phyloP scores from a whole-genome alignment of 2,329 filamentous ascomycete genomes.

The Fusarium secorum region DNA sequence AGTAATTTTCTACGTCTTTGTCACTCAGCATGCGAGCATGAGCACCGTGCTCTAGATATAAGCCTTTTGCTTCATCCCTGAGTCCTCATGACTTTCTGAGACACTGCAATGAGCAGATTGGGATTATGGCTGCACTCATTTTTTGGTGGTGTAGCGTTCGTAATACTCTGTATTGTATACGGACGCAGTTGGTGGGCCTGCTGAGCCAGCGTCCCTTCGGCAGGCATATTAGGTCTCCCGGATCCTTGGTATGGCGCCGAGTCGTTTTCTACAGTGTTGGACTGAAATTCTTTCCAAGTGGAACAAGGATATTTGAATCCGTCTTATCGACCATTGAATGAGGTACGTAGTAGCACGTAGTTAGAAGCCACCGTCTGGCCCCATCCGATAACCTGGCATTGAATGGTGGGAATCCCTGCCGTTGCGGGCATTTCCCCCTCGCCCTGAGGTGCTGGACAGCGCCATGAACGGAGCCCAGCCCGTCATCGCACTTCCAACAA shows the following conservation, averaged over 20 bases:
- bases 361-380: constrained; percentile 41
- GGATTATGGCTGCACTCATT: background rate
- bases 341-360: constrained; percentile 17
- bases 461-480: constrained; percentile 33
- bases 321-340: constrained; percentile 37
- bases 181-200: background rate
- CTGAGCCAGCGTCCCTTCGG: constrained; percentile 1
- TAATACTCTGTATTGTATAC: background rate
- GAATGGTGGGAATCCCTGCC: constrained; percentile 34
- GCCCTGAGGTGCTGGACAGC: constrained; percentile 20
- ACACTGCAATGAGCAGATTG: constrained; percentile 8
- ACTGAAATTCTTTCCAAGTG: constrained; percentile 11
- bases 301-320: constrained; percentile 26
- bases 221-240: constrained; percentile 19
- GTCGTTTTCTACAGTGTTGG: constrained; percentile 20
- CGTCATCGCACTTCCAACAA: constrained; percentile 36
- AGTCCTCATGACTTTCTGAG: constrained; percentile 14
- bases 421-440: constrained; percentile 33
- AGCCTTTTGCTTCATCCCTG: background rate
- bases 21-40: constrained; percentile 3
- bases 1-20: constrained; percentile 4
- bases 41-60: constrained; percentile 12
- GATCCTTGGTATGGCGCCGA: constrained; percentile 19
- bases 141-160: background rate
- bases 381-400: constrained; percentile 40